Conservation (phyloP, 2,329 filamentous ascomycete species). For the Metarhizium anisopliae region DNA sequence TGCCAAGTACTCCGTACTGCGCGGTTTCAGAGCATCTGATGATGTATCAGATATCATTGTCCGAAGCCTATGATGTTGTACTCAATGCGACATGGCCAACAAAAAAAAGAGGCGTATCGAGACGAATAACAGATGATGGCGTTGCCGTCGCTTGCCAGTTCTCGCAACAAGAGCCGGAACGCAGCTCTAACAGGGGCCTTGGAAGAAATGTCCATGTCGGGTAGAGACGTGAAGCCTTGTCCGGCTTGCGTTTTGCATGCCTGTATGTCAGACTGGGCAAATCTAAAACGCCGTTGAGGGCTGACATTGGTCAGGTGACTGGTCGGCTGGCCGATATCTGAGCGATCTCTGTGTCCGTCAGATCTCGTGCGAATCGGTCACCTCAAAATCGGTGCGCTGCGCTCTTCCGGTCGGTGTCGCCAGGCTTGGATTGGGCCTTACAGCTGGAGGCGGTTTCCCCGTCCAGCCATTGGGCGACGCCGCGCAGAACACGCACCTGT, state of each 20-base stretch:
- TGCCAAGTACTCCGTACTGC: not conserved
- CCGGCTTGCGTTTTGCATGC: not conserved
- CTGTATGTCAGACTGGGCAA: not conserved
- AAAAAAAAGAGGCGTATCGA: not conserved
- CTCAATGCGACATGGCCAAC: not conserved
- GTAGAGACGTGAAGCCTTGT: not conserved
- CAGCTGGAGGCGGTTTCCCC: not conserved
- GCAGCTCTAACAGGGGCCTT: not conserved
- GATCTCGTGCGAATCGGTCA: constrained; percentile 8
- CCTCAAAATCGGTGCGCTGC: not conserved
- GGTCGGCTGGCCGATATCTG: not conserved
- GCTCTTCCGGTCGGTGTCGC: not conserved
- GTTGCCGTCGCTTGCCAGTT: not conserved
- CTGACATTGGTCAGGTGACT: not conserved
- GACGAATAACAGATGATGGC: not conserved
- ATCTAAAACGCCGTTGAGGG: not conserved
- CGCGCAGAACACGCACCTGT: not conserved
- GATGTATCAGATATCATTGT: not conserved
- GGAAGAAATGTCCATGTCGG: not conserved
- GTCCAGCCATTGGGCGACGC: not conserved
- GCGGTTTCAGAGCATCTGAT: not conserved
- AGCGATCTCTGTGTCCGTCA: constrained; percentile 7
- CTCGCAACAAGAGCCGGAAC: not conserved
- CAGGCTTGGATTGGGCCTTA: not conserved
- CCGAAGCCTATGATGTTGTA: not conserved